These are phyloP conservation scores for Globisporangium canariense DNA, from an alignment of 352 stramenopile genomes.

Conservation along the genomic window DNA sequence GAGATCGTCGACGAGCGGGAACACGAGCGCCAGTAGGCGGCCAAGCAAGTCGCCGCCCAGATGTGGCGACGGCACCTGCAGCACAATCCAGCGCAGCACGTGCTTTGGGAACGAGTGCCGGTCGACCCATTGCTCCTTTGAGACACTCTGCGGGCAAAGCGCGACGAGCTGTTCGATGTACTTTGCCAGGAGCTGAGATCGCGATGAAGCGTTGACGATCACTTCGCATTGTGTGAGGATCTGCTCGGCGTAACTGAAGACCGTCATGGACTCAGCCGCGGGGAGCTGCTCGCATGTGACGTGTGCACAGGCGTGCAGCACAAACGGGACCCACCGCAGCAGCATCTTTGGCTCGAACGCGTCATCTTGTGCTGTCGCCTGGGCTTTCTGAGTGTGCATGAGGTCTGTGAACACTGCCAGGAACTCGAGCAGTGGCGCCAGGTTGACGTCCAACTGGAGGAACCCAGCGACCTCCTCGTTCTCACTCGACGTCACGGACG, in stretches of 20 bases:
- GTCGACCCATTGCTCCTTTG: constrained; percentile 67
- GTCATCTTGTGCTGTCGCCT: background rate
- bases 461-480: constrained; percentile 13
- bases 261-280: constrained; percentile 23
- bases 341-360: constrained; percentile 18
- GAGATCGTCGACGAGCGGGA: constrained; percentile 77
- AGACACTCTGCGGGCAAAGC: constrained; percentile 45
- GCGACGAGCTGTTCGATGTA: constrained; percentile 38
- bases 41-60: constrained; percentile 70
- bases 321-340: constrained; percentile 37
- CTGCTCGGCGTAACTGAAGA: constrained; percentile 19
- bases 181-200: constrained; percentile 21
- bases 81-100: constrained; percentile 49
- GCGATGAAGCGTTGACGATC: constrained; percentile 12
- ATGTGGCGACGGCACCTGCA: constrained; percentile 54
- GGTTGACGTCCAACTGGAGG: constrained; percentile 25
- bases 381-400: background rate
- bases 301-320: constrained; percentile 33
- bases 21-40: constrained; percentile 67
- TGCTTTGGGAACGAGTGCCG: constrained; percentile 45
- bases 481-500: constrained; percentile 11
- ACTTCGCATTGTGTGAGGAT: constrained; percentile 23
- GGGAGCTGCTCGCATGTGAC: constrained; percentile 25
- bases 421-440: constrained; percentile 27
- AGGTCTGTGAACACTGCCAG: constrained; percentile 21